These are phyloP conservation scores for Kickxella alabastrina DNA, from an alignment of 192 early-diverging fungal species.

Conservation along the genomic window DNA sequence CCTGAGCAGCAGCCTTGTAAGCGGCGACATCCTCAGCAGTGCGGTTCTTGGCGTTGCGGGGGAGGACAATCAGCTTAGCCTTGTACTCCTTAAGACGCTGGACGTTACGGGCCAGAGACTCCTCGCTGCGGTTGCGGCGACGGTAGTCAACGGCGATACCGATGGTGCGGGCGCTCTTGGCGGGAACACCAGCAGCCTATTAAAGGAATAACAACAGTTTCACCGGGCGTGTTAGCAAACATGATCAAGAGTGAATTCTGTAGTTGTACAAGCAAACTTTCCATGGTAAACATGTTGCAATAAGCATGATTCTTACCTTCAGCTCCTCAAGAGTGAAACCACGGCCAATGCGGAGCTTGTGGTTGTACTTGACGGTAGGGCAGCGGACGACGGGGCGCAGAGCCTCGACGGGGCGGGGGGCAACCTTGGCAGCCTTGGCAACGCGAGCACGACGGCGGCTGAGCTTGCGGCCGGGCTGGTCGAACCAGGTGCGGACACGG, in stretches of 20 bases:
- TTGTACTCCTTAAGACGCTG: constrained; percentile 92
- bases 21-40: constrained; percentile 48
- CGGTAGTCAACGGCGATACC: constrained; percentile 97
- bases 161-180: constrained; percentile 90
- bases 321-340: constrained; percentile 99
- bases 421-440: constrained; percentile 93
- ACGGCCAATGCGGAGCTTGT: constrained; percentile 91
- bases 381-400: constrained; percentile 95
- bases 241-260: constrained; percentile 12
- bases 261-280: not conserved
- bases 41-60: constrained; percentile 86
- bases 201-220: too few species aligned
- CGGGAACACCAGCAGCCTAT: constrained; percentile 76
- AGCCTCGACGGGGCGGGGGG: constrained; percentile 93
- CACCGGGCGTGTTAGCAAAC: too few species aligned
- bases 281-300: too few species aligned
- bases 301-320: constrained; percentile 53
- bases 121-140: constrained; percentile 90
- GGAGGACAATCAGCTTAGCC: constrained; percentile 95
- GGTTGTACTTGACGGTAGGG: constrained; percentile 98
- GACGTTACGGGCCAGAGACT: constrained; percentile 90
- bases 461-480: constrained; percentile 95
- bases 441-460: constrained; percentile 78
- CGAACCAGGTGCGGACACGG: constrained; percentile 97
- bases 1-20: constrained; percentile 49